A percentile compares a stretch with the other conserved stretches of the same genome.
phyloP scores from a whole-genome alignment of 805 yeast genomes.

The Kluyveromyces nonfermentans region DNA sequence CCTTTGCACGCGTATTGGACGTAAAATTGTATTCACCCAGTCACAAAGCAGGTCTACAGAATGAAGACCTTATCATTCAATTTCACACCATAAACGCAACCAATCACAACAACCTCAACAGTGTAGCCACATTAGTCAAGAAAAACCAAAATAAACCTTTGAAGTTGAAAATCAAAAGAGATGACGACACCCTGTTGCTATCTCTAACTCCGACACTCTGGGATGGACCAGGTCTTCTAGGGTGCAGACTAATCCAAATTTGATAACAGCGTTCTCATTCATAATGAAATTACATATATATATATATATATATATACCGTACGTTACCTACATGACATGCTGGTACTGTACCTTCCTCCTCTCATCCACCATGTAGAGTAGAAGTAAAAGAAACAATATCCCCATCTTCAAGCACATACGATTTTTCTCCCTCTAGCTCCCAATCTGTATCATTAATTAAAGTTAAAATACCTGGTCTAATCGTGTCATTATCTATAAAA shows the following conservation, averaged over 20 bases:
- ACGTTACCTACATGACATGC: neutral
- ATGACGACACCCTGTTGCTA: conserved; percentile 19
- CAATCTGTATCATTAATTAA: conserved; percentile 91
- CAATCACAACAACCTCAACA: conserved; percentile 43
- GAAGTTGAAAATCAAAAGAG: conserved; percentile 27
- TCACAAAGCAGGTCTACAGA: conserved; percentile 36
- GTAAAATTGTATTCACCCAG: neutral
- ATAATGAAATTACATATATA: conserved; percentile 14
- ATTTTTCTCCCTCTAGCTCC: conserved; percentile 89
- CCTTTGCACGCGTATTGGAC: conserved; percentile 1
- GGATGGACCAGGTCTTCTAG: conserved; percentile 62
- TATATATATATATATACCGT: neutral
- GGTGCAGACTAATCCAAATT: conserved; percentile 47
- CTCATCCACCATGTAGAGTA: conserved; percentile 86
- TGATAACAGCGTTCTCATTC: conserved; percentile 13
- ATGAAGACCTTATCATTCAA: conserved; percentile 44
- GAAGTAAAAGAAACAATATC: conserved; percentile 84
- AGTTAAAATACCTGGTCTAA: conserved; percentile 88
- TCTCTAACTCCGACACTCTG: conserved; percentile 42
- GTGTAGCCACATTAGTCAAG: conserved; percentile 37
- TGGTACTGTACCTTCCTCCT: neutral
- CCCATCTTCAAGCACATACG: conserved; percentile 61
- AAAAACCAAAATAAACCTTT: conserved; percentile 27
- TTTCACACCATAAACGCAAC: conserved; percentile 48
- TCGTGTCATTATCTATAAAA: conserved; percentile 70